Evolutionary conservation across 306 rosid genomes (phyloP).

Genomic region (Acacia melanoxylon): DNA sequence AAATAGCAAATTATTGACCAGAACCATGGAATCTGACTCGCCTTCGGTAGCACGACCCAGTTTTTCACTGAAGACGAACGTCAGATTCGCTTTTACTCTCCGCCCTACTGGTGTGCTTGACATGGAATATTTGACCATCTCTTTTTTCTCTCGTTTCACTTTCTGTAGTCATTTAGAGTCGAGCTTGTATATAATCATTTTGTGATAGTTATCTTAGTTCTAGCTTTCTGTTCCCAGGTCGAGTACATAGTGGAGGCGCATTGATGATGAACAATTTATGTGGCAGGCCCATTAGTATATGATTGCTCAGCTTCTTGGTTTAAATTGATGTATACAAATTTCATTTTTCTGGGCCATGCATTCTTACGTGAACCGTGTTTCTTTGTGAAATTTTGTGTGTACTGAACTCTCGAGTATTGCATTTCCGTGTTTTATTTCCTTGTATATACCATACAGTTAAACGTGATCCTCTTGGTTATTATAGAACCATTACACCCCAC

Average conservation of each 20-base stretch:
- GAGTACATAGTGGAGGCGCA: background rate
- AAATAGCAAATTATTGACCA: background rate
- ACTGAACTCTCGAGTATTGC: background rate
- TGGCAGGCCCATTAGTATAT: background rate
- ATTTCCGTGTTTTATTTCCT: background rate
- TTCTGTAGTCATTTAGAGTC: background rate
- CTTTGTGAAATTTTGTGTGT: background rate
- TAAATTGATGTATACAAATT: background rate
- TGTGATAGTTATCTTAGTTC: background rate
- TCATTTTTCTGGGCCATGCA: background rate
- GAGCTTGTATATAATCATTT: background rate
- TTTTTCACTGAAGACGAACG: slow-evolving; percentile 9
- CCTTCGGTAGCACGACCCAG: background rate
- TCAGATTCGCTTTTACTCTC: background rate
- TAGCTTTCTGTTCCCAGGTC: background rate
- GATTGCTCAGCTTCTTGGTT: background rate
- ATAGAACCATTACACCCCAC: background rate
- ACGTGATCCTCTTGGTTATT: background rate
- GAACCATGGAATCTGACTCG: background rate
- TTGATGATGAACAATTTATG: background rate
- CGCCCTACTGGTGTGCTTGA: background rate
- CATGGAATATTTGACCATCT: background rate
- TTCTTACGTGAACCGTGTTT: background rate
- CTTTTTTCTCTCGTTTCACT: too few relatives aligned
- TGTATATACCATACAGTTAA: background rate